These are phyloP conservation scores for Sinapis alba DNA, from an alignment of 441 rosid species.

Conservation along the genomic window DNA sequence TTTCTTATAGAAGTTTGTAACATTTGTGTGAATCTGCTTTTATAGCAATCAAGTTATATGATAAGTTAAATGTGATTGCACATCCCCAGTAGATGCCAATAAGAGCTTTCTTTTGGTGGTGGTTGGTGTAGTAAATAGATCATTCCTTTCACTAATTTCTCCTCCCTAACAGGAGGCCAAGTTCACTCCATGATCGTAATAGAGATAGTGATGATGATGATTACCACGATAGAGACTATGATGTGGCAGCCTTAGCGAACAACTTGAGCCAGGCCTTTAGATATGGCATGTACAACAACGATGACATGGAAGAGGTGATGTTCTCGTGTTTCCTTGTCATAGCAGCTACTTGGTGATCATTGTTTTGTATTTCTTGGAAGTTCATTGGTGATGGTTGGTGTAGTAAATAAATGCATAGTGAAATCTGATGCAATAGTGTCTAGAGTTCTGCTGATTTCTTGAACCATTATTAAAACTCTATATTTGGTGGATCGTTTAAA, in stretches of 20 bases:
- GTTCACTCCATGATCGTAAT: slow-evolving; percentile 76
- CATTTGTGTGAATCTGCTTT: slow-evolving; percentile 16
- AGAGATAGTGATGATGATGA: slow-evolving; percentile 98
- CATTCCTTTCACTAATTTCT: slow-evolving; percentile 17
- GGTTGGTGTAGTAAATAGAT: slow-evolving; percentile 7
- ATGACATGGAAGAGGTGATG: slow-evolving; percentile 81
- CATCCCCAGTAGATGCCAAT: not conserved
- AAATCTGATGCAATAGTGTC: not conserved
- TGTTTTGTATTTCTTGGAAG: not conserved
- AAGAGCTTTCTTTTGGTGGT: slow-evolving; percentile 8
- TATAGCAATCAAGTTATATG: slow-evolving; percentile 9
- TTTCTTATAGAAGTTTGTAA: not conserved
- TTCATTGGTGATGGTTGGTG: too few species aligned
- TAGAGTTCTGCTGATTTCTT: not conserved
- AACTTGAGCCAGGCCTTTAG: slow-evolving; percentile 91
- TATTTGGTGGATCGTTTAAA: slow-evolving; percentile 11
- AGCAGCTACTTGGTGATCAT: slow-evolving; percentile 7
- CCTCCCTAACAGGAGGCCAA: slow-evolving; percentile 76
- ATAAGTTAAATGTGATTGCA: slow-evolving; percentile 11
- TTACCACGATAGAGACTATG: slow-evolving; percentile 94
- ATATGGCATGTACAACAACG: slow-evolving; percentile 81
- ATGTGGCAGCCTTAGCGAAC: slow-evolving; percentile 95
- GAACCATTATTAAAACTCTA: slow-evolving; percentile 11
- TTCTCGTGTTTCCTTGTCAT: slow-evolving; percentile 30
- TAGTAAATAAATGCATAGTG: not conserved